phyloP scores from a whole-genome alignment of 2,329 filamentous ascomycete genomes.

The Diaporthe helianthi region DNA sequence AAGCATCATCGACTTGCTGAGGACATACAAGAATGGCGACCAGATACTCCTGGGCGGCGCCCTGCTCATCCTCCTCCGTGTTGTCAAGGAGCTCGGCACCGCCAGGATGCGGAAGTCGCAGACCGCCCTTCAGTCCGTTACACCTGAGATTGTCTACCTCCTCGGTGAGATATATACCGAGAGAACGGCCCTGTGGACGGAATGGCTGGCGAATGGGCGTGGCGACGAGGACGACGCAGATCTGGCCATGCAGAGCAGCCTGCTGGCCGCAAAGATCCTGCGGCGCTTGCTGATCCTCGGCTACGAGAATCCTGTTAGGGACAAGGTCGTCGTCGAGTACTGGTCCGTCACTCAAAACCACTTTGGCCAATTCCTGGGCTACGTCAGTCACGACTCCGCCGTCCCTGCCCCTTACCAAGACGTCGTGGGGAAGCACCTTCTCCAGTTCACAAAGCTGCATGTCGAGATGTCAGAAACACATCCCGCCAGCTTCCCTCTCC shows the following conservation, averaged over 20 bases:
- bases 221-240: conserved; percentile 66
- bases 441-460: conserved; percentile 92
- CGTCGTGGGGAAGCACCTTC: conserved; percentile 80
- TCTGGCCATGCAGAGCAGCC: conserved; percentile 75
- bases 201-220: conserved; percentile 62
- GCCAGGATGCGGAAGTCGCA: conserved; percentile 78
- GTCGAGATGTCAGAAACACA: conserved; percentile 83
- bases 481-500: conserved; percentile 80
- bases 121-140: conserved; percentile 76
- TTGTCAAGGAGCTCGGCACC: conserved; percentile 89
- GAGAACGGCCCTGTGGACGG: conserved; percentile 74
- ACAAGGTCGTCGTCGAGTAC: conserved; percentile 76
- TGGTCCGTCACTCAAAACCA: conserved; percentile 82
- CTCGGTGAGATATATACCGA: conserved; percentile 80
- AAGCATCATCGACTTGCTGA: conserved; percentile 69
- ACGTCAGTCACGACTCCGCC: conserved; percentile 64
- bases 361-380: conserved; percentile 76
- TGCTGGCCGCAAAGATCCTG: conserved; percentile 80
- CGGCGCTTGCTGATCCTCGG: conserved; percentile 80
- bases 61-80: conserved; percentile 79
- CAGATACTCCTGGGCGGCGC: conserved; percentile 73
- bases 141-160: conserved; percentile 84
- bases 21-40: conserved; percentile 62
- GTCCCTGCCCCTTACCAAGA: conserved; percentile 62
- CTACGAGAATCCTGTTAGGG: conserved; percentile 84